Evolutionary conservation across 2,329 filamentous ascomycete genomes (phyloP).

Genomic region (Fusarium sp.): DNA sequence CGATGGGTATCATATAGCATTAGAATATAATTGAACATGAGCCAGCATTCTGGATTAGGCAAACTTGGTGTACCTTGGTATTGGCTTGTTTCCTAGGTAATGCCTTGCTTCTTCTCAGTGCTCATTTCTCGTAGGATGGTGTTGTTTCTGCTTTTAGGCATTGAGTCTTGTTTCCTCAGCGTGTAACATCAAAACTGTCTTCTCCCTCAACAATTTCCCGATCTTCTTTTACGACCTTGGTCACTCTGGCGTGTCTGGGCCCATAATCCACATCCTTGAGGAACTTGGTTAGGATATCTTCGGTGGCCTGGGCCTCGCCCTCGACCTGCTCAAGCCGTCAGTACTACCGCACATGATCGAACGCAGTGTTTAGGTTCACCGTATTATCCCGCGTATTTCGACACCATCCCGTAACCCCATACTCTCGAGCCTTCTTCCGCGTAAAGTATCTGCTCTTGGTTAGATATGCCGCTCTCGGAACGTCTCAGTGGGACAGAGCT

Average conservation of each 20-base stretch:
- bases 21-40: constrained; percentile 2
- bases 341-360: not conserved
- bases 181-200: constrained; percentile 69
- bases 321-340: constrained; percentile 72
- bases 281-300: constrained; percentile 74
- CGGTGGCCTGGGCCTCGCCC: constrained; percentile 86
- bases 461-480: not conserved
- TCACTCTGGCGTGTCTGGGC: constrained; percentile 78
- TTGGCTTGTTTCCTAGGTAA: not conserved
- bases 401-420: constrained; percentile 71
- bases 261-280: constrained; percentile 81
- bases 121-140: not conserved
- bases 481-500: not conserved
- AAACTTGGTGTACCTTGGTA: not conserved
- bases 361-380: constrained; percentile 47
- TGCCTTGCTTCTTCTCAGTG: not conserved
- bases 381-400: constrained; percentile 69
- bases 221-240: constrained; percentile 77
- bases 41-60: not conserved
- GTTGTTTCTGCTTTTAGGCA: not conserved
- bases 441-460: constrained; percentile 62
- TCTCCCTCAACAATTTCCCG: constrained; percentile 76
- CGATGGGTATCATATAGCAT: not conserved
- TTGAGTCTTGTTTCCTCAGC: constrained; percentile 35
- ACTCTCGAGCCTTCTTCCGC: constrained; percentile 61